phyloP scores from a whole-genome alignment of 129 eudicot genomes.

The Ambrosia trifida region DNA sequence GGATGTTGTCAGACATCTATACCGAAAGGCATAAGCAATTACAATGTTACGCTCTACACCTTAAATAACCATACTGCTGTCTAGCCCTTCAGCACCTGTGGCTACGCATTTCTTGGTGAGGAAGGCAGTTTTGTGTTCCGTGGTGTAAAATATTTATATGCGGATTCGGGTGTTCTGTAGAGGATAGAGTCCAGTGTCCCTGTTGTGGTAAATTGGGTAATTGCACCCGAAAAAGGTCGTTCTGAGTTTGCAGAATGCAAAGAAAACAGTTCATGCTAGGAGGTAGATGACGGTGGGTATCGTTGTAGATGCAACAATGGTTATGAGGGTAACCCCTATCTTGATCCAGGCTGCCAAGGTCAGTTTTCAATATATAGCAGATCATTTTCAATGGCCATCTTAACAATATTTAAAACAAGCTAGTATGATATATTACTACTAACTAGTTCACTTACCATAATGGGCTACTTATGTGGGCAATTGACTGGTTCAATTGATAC shows the following conservation, averaged over 20 bases:
- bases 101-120: constrained; percentile 39
- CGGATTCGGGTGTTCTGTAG: background rate
- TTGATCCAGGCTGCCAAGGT: constrained; percentile 24
- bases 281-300: constrained; percentile 17
- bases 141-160: constrained; percentile 8
- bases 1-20: constrained; percentile 43
- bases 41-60: background rate
- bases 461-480: no score
- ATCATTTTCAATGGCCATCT: no score
- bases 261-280: background rate
- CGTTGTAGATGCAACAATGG: constrained; percentile 19
- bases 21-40: constrained; percentile 24
- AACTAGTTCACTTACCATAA: no score
- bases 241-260: background rate
- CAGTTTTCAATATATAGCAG: no score
- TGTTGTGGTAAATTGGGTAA: constrained; percentile 22
- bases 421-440: no score
- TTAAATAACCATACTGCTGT: background rate
- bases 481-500: no score
- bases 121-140: constrained; percentile 21
- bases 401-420: no score
- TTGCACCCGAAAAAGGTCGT: background rate
- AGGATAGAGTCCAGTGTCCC: background rate
- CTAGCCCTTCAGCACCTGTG: constrained; percentile 20
- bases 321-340: constrained; percentile 25